Evolutionary conservation across 495 filamentous ascomycete genomes (phyloP).

Genomic region (Filosporella fistucella): DNA sequence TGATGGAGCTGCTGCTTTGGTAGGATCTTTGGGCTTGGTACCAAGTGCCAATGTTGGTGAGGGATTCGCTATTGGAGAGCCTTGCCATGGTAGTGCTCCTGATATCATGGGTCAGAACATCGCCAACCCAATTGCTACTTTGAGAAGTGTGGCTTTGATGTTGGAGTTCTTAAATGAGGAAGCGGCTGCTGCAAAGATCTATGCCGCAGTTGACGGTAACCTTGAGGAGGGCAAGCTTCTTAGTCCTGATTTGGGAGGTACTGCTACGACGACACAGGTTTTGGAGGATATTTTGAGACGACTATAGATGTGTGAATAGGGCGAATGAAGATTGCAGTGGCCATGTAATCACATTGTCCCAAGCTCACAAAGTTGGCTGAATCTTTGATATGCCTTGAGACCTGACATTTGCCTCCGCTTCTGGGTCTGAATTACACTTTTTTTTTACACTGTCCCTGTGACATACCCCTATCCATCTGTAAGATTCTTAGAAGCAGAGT

Average conservation of each 20-base stretch:
- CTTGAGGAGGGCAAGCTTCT: conserved; percentile 77
- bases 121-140: conserved; percentile 93
- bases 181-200: conserved; percentile 81
- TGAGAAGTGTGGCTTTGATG: conserved; percentile 89
- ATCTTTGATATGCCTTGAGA: too few species aligned
- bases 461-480: too few species aligned
- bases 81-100: conserved; percentile 92
- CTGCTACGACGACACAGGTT: conserved; percentile 82
- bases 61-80: conserved; percentile 93
- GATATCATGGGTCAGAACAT: conserved; percentile 92
- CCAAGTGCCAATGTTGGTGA: conserved; percentile 97
- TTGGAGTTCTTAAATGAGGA: conserved; percentile 90
- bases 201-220: conserved; percentile 87
- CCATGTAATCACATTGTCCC: too few species aligned
- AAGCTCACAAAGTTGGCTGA: too few species aligned
- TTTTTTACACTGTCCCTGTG: too few species aligned
- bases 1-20: conserved; percentile 91
- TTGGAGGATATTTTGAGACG: conserved; percentile 83
- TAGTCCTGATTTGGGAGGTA: conserved; percentile 89
- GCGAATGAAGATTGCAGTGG: too few species aligned
- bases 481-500: not conserved
- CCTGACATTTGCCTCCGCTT: too few species aligned
- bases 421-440: too few species aligned
- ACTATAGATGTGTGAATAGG: conserved; percentile 61
- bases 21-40: conserved; percentile 89